phyloP scores from a whole-genome alignment of 2,329 filamentous ascomycete species.

The Rasamsonia emersonii region DNA sequence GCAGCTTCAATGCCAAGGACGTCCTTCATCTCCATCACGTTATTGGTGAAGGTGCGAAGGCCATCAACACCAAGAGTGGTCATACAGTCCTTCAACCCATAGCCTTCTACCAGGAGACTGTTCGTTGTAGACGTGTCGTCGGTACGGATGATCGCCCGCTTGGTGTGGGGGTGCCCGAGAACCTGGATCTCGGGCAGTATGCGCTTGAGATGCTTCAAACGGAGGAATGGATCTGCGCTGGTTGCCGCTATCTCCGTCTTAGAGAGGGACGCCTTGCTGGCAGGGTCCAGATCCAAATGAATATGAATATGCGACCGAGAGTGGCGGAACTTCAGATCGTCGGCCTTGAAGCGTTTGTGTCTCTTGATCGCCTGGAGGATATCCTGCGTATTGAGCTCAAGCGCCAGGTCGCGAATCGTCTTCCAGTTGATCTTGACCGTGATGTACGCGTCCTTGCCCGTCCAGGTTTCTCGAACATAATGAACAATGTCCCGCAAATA shows the following conservation, averaged over 20 bases:
- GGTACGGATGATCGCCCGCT: conserved; percentile 81
- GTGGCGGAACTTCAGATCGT: conserved; percentile 54
- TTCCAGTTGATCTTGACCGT: conserved; percentile 73
- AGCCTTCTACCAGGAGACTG: conserved; percentile 83
- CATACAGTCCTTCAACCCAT: conserved; percentile 83
- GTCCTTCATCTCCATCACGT: conserved; percentile 78
- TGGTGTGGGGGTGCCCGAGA: conserved; percentile 77
- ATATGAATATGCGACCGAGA: conserved; percentile 57
- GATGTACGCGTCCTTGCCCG: conserved; percentile 64
- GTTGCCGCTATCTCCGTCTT: conserved; percentile 36
- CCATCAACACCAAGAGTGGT: conserved; percentile 86
- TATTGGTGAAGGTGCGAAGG: conserved; percentile 66
- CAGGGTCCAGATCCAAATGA: conserved; percentile 47
- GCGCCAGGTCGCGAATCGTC: conserved; percentile 68
- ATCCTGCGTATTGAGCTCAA: conserved; percentile 66
- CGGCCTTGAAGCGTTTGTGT: conserved; percentile 65
- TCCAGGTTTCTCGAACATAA: conserved; percentile 83
- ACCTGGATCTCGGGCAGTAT: conserved; percentile 75
- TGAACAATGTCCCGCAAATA: conserved; percentile 73
- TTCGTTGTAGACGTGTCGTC: conserved; percentile 59
- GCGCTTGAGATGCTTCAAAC: conserved; percentile 78
- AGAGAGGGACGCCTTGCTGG: conserved; percentile 24
- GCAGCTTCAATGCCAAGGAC: conserved; percentile 94
- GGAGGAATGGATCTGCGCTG: conserved; percentile 40
- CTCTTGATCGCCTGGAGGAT: conserved; percentile 69